Evolutionary conservation across 2,329 filamentous ascomycete species (phyloP), one percentile per base, ranked within the genome.

Genomic region (Cladosporium sp.): DNA sequence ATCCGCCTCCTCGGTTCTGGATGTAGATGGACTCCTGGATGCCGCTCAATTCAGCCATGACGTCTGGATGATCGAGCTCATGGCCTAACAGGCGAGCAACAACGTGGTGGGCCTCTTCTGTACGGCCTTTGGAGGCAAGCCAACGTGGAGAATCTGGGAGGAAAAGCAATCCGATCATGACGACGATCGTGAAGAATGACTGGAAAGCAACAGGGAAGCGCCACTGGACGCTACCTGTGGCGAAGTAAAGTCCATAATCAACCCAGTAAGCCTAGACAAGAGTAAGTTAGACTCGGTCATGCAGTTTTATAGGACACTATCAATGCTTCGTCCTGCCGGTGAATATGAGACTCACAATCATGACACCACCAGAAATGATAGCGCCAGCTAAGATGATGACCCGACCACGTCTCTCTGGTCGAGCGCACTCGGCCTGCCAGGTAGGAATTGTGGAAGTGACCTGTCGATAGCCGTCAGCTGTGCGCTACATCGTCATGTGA

Each of bases 371-470:
- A 10, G 81, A 82, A 63, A 83, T 83, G 72, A 83, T 73, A 58
- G 81, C 76, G 59, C 81, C 80, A 71, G 83, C 81, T 79, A 83
- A 82, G n/a, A 61, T 65, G 70, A 84, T 80, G 65, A 83, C 71
- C 67, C 81, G 79, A 12, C 82, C 82, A 67, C 81, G 77, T 61
- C 77, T 77, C 66, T 83, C 80, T 12, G 82, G 78, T 69, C 81
- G 81, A 64, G 80, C 81, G 68, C 79, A 82, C 72, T 83, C 81
- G 4, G 79, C 79, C 62, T 83, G 80, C 80, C 80, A 83, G n/a
- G 78, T 82, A 12, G 81, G 81, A 23, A 83, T 81, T 0, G 81
- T 63, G 5, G 61, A 63, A 33, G 61, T 63, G 16, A 63, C 61
- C 61, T 63, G 6, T 6, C 10, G 21, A 33, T 29, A 1, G 10